Conservation (phyloP, 257 asterid genomes). For the Solanum paucissectum region DNA sequence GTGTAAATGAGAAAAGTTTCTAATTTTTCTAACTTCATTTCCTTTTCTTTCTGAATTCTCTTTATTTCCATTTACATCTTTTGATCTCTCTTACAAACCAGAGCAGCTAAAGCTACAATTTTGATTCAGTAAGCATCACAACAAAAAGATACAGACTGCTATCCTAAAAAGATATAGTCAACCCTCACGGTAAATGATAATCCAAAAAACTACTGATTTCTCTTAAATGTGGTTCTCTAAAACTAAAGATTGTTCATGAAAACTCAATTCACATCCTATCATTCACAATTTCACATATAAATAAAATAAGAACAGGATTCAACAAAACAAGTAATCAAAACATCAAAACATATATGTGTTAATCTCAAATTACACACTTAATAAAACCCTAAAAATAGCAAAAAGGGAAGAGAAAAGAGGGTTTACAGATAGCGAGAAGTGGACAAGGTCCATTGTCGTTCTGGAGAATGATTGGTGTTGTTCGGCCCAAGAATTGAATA, state of each 20-base stretch:
- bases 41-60: background rate
- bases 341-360: background rate
- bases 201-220: background rate
- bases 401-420: background rate
- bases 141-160: background rate
- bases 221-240: background rate
- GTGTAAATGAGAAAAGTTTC: background rate
- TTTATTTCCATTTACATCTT: background rate
- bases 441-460: conserved; percentile 98
- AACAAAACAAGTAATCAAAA: background rate
- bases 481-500: conserved; percentile 75
- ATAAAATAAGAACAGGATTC: background rate
- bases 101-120: background rate
- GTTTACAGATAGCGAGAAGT: conserved; percentile 85
- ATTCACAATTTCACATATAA: background rate
- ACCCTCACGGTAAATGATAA: background rate
- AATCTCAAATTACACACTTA: background rate
- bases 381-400: conserved; percentile 14
- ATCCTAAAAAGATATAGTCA: background rate
- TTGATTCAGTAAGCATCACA: background rate
- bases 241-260: background rate
- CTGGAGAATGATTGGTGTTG: conserved; percentile 74
- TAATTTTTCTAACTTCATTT: background rate
- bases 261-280: background rate
- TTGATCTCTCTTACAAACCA: background rate